Percentiles rank a stretch among this genome's conserved stretches.
These are phyloP conservation scores for Calocera viscosa DNA, from an alignment of 768 basidiomycete genomes.

Conservation along the genomic window DNA sequence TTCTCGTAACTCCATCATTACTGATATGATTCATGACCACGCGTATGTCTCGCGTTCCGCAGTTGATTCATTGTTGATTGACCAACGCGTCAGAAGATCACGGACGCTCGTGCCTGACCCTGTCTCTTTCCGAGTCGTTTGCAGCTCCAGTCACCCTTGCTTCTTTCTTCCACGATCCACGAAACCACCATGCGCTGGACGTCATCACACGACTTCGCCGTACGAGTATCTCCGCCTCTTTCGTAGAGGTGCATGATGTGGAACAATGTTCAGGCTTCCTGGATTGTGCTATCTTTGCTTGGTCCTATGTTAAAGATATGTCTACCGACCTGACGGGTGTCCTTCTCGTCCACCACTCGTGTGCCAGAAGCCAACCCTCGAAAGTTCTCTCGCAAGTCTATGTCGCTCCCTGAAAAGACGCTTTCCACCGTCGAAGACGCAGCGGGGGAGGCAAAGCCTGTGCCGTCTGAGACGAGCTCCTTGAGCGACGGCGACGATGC, in stretches of 20 bases:
- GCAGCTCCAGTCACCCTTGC: too few relatives aligned
- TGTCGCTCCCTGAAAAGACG: neutral
- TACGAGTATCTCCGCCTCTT: neutral
- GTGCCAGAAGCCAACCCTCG: neutral
- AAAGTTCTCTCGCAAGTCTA: neutral
- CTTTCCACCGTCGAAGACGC: neutral
- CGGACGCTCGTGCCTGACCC: too few relatives aligned
- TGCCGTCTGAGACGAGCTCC: neutral
- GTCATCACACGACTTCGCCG: neutral
- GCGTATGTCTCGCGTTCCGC: too few relatives aligned
- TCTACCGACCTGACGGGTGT: neutral
- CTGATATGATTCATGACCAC: too few relatives aligned
- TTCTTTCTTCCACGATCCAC: too few relatives aligned
- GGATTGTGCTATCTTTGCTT: neutral
- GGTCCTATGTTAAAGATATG: neutral
- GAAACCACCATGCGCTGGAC: neutral
- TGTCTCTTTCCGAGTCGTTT: too few relatives aligned
- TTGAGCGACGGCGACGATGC: conserved; percentile 44
- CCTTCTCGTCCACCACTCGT: neutral
- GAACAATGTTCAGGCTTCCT: neutral
- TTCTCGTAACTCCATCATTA: too few relatives aligned
- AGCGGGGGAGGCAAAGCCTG: neutral
- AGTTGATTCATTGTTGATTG: too few relatives aligned
- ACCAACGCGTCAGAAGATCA: too few relatives aligned
- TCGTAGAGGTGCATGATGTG: neutral